Conservation (phyloP, 805 yeast species). For the Isabelozyma gotoi region DNA sequence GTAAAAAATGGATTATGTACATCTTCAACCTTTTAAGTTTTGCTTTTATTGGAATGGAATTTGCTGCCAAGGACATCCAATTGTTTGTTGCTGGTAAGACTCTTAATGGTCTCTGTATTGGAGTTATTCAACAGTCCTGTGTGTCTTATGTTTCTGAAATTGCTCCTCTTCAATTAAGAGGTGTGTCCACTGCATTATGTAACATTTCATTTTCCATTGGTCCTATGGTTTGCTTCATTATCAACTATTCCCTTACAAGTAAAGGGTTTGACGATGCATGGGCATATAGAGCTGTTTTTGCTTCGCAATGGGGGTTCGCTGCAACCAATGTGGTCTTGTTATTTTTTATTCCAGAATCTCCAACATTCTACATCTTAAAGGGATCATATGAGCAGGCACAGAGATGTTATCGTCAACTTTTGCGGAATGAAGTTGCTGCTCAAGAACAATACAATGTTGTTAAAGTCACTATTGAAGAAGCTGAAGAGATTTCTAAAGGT, state of each 20-base stretch:
- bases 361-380: neutral
- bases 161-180: constrained; percentile 6
- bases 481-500: constrained; percentile 7
- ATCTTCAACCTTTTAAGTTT: neutral
- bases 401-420: constrained; percentile 2
- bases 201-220: constrained; percentile 8
- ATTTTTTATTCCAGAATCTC: constrained; percentile 1
- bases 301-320: constrained; percentile 8
- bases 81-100: constrained; percentile 8
- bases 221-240: constrained; percentile 6
- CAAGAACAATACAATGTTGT: constrained; percentile 6
- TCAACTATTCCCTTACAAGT: neutral
- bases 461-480: constrained; percentile 9
- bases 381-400: neutral
- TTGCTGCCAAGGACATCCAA: constrained; percentile 4
- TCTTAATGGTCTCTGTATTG: constrained; percentile 6
- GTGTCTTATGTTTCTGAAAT: constrained; percentile 8
- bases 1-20: constrained; percentile 6
- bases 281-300: constrained; percentile 4
- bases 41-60: constrained; percentile 7
- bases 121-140: constrained; percentile 4
- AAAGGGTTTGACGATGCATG: neutral
- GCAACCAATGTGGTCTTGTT: constrained; percentile 1
- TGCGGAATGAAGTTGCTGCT: constrained; percentile 2
- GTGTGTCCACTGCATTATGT: constrained; percentile 4